Evolutionary conservation across 1,284 basidiomycete species (phyloP).

Genomic region (Ceratobasidium sp.): DNA sequence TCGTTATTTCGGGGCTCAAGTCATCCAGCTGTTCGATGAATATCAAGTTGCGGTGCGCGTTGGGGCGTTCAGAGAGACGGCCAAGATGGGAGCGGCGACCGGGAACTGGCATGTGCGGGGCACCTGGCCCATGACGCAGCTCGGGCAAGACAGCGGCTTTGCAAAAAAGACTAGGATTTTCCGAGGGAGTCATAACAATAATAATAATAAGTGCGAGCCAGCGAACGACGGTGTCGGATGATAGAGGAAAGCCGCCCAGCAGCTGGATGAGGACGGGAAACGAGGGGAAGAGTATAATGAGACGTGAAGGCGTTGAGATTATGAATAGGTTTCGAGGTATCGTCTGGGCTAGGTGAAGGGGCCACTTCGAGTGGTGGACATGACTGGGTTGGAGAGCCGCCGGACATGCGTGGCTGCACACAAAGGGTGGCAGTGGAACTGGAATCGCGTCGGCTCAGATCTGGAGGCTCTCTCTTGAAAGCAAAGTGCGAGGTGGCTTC

Average conservation of each 20-base stretch:
- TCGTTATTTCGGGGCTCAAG: neutral
- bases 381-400: conserved; percentile 17
- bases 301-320: conserved; percentile 9
- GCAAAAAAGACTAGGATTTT: conserved; percentile 29
- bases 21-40: conserved; percentile 33
- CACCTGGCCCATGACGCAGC: conserved; percentile 35
- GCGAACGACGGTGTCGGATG: conserved; percentile 36
- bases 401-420: conserved; percentile 1
- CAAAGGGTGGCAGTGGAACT: conserved; percentile 27
- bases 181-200: conserved; percentile 33
- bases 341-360: neutral
- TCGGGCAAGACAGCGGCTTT: conserved; percentile 25
- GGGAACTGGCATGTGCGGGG: conserved; percentile 35
- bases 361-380: conserved; percentile 14
- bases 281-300: conserved; percentile 22
- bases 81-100: conserved; percentile 29
- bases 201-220: conserved; percentile 13
- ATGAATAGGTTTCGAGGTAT: conserved; percentile 34
- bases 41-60: conserved; percentile 22
- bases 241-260: conserved; percentile 35
- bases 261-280: conserved; percentile 36
- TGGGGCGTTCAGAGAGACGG: conserved; percentile 26
- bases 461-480: neutral
- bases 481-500: conserved; percentile 11
- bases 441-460: neutral